These are phyloP conservation scores for Colletotrichum cuscutae DNA, from an alignment of 2,329 filamentous ascomycete species.

Conservation along the genomic window DNA sequence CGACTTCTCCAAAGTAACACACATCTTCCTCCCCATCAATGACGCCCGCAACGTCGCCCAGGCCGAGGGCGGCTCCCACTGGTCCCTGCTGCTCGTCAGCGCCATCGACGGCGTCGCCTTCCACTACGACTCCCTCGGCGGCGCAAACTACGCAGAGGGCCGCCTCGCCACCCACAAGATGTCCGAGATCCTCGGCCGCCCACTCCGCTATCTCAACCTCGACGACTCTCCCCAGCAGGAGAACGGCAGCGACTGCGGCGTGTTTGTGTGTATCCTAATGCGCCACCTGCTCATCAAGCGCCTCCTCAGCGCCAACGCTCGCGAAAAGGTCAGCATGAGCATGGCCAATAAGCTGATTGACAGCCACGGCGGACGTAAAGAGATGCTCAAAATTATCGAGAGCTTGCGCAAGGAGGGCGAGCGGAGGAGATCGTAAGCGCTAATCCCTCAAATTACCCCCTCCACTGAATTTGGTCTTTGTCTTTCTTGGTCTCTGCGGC, in stretches of 20 bases:
- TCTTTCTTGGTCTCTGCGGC: background rate
- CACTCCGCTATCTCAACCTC: constrained; percentile 81
- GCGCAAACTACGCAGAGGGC: constrained; percentile 81
- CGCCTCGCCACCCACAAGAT: constrained; percentile 76
- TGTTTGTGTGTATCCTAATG: constrained; percentile 97
- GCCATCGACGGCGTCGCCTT: constrained; percentile 91
- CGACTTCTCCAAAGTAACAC: constrained; percentile 82
- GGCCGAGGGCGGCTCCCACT: constrained; percentile 93
- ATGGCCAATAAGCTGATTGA: constrained; percentile 88
- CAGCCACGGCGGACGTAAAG: constrained; percentile 81
- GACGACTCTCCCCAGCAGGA: constrained; percentile 90
- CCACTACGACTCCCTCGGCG: constrained; percentile 91
- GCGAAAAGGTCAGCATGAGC: constrained; percentile 93
- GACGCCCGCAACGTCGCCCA: constrained; percentile 80
- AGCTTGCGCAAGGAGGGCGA: constrained; percentile 88
- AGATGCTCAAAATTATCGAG: constrained; percentile 92
- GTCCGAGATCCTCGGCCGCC: constrained; percentile 71
- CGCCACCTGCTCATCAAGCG: constrained; percentile 89
- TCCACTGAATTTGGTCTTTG: background rate
- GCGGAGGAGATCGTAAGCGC: constrained; percentile 79
- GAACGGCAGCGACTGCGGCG: constrained; percentile 92
- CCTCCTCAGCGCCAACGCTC: constrained; percentile 80
- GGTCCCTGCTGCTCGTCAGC: constrained; percentile 91
- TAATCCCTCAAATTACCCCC: background rate
- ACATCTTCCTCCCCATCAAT: constrained; percentile 96